Evolutionary conservation across 2,329 filamentous ascomycete species (phyloP), one percentile per base, ranked within the genome.

Genomic region (Septoria petroselini): DNA sequence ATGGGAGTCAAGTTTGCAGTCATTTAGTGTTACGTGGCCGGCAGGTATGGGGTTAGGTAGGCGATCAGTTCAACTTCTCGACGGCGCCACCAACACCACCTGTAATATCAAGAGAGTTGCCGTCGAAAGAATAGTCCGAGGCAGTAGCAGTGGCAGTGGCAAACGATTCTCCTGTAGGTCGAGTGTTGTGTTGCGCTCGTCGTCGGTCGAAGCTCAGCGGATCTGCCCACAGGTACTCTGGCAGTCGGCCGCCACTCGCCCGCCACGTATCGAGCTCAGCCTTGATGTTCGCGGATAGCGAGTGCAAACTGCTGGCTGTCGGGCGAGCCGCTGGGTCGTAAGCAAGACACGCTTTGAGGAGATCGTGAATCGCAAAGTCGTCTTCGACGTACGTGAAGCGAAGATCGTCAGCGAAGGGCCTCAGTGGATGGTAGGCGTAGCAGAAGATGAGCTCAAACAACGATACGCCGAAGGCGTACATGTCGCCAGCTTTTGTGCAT

Each of bases 401-500:
- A 9, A 53, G 33, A 3, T 43, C 44, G 8, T 39, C 44, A 25
- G 44, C 41, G 4, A 53, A 17, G n/a, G 44, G 23, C 11, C n/a
- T 25, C 23, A 34, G 8, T 1, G 21, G 3, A 8, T 41, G 11
- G 15, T 35, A 39, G 27, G 8, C 14, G 1, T 15, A 6, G 1
- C 41, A 15, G 25, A 48, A 52, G 25, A 59, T 42, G 7, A 65
- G 47, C 18, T 54, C 38, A 27, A 52, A 59, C 11, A 65, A 50
- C 12, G 57, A 58, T 14, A 54, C 49, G 2, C 57, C 63, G 23
- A 65, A 54, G 14, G 48, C 43, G 30, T 60, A 65, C 25, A 65
- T 54, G 37, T 64, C 62, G 17, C 52, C 41, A 1, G 50, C 57
- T 14, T 37, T 34, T 12, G 53, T 62, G 33, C 53, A 58, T 35